Percentiles rank a stretch among this genome's conserved stretches.
Evolutionary conservation across 306 rosid genomes (phyloP).

Genomic region (Glycine tomentella): DNA sequence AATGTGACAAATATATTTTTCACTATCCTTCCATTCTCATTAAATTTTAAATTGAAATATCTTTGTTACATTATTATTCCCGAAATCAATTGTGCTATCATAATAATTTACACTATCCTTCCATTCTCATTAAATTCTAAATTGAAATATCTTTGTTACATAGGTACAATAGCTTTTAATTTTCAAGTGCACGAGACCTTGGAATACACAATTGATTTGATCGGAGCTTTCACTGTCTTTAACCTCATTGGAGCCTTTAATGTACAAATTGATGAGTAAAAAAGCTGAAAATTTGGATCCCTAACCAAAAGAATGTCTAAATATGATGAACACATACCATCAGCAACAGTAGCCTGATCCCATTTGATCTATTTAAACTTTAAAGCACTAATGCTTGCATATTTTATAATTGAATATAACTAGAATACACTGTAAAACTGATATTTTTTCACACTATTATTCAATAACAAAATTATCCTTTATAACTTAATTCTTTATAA

Average conservation of each 20-base stretch:
- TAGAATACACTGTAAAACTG: background rate
- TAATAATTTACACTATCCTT: too few relatives aligned
- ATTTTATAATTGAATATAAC: background rate
- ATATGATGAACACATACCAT: background rate
- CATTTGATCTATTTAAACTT: background rate
- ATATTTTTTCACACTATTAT: too few relatives aligned
- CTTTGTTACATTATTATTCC: too few relatives aligned
- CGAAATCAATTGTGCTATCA: too few relatives aligned
- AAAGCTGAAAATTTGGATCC: slow-evolving; percentile 1
- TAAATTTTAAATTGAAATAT: background rate
- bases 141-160: background rate
- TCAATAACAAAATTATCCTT: background rate
- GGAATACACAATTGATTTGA: background rate
- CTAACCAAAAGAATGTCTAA: slow-evolving; percentile 9
- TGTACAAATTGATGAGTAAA: background rate
- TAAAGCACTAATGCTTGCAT: background rate
- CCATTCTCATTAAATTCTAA: background rate
- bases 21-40: background rate
- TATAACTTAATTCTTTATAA: background rate
- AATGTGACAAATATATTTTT: too few relatives aligned
- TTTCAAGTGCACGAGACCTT: slow-evolving; percentile 3
- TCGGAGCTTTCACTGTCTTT: background rate
- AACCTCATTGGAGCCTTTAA: background rate
- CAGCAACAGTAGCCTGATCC: background rate
- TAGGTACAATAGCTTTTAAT: background rate